These are phyloP conservation scores for Fusarium scirpi DNA, from an alignment of 2,329 filamentous ascomycete genomes.

Conservation along the genomic window DNA sequence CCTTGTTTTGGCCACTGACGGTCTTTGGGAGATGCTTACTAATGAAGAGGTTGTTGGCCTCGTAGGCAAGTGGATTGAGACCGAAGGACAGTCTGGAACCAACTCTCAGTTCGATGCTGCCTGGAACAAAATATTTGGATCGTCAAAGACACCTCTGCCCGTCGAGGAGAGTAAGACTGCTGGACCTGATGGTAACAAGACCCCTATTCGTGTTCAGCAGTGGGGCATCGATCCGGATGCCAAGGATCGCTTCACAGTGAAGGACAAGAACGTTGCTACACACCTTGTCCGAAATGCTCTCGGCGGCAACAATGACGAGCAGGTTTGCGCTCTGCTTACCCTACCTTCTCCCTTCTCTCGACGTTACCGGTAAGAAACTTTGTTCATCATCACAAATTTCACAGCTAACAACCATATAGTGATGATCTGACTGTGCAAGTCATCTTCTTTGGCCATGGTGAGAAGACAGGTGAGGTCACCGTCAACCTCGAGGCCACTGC, in stretches of 20 bases:
- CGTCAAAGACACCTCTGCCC: slow-evolving; percentile 69
- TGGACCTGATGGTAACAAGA: slow-evolving; percentile 77
- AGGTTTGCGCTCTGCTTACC: slow-evolving; percentile 91
- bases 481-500: slow-evolving; percentile 90
- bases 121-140: slow-evolving; percentile 75
- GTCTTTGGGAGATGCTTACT: slow-evolving; percentile 98
- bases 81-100: slow-evolving; percentile 66
- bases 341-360: slow-evolving; percentile 91
- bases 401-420: slow-evolving; percentile 58
- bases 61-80: slow-evolving; percentile 96
- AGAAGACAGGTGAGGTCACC: slow-evolving; percentile 80
- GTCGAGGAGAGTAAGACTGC: slow-evolving; percentile 73
- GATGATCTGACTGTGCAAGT: slow-evolving; percentile 98
- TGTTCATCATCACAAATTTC: background rate
- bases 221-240: slow-evolving; percentile 84
- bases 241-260: slow-evolving; percentile 87
- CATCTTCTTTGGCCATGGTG: slow-evolving; percentile 93
- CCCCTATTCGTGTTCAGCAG: slow-evolving; percentile 88
- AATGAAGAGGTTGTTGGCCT: slow-evolving; percentile 98
- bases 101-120: slow-evolving; percentile 75
- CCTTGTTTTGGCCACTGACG: slow-evolving; percentile 94
- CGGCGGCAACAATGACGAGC: slow-evolving; percentile 92
- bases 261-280: slow-evolving; percentile 96
- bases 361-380: slow-evolving; percentile 77
- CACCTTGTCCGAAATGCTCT: slow-evolving; percentile 96